A percentile compares a stretch with the other conserved stretches of the same genome.
phyloP scores from a whole-genome alignment of 1,139 yeast species.

The Candida freyschussii region DNA sequence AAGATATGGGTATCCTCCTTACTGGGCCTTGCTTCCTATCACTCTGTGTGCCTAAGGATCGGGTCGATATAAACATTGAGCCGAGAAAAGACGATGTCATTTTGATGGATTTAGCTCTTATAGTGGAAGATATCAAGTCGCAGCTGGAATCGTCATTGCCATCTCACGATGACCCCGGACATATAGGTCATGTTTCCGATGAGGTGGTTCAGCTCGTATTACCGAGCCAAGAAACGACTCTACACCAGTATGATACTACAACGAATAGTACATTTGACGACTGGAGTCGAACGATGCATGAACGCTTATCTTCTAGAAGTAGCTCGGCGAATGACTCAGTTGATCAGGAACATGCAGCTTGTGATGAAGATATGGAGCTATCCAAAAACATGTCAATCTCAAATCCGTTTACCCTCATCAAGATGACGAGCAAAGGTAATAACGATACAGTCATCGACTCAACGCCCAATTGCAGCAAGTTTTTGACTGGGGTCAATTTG shows the following conservation, averaged over 20 bases:
- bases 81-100: conserved; percentile 4
- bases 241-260: too few relatives aligned
- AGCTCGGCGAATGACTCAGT: too few relatives aligned
- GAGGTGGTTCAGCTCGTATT: too few relatives aligned
- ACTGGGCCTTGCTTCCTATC: too few relatives aligned
- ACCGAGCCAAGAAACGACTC: too few relatives aligned
- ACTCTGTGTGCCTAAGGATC: not conserved
- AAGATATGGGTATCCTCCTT: too few relatives aligned
- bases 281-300: conserved; percentile 4
- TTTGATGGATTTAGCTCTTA: not conserved
- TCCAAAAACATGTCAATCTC: not conserved
- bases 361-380: conserved; percentile 1
- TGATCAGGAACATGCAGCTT: not conserved
- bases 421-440: conserved; percentile 1
- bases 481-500: too few relatives aligned
- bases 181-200: too few relatives aligned
- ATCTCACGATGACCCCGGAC: too few relatives aligned
- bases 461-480: too few relatives aligned
- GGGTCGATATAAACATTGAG: conserved; percentile 3
- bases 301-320: conserved; percentile 1
- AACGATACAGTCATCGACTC: conserved; percentile 1
- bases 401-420: conserved; percentile 3
- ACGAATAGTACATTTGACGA: too few relatives aligned
- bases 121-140: not conserved
- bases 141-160: not conserved